Conservation (phyloP, 1,284 basidiomycete species). For the Leccinum insolens region DNA sequence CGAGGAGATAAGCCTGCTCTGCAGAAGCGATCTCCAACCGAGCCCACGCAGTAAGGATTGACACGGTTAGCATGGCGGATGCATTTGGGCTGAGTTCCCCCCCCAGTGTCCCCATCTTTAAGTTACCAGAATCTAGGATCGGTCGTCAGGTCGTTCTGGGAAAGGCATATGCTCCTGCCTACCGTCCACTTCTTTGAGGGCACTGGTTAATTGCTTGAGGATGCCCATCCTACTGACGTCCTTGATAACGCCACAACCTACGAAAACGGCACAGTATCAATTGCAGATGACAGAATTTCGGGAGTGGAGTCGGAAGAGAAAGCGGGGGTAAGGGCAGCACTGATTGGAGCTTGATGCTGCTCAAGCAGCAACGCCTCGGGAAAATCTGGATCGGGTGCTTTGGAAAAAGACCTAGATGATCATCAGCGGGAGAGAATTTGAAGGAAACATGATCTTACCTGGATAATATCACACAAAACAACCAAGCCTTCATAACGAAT, state of each 20-base stretch:
- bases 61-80: constrained; percentile 92
- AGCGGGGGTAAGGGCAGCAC: constrained; percentile 96
- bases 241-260: constrained; percentile 94
- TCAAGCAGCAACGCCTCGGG: constrained; percentile 91
- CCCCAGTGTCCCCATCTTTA: constrained; percentile 85
- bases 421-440: constrained; percentile 12
- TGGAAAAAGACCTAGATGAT: constrained; percentile 75
- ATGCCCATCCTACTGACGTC: constrained; percentile 94
- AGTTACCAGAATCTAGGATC: constrained; percentile 73
- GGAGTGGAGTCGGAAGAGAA: constrained; percentile 95
- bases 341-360: constrained; percentile 98
- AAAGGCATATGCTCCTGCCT: constrained; percentile 5
- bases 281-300: constrained; percentile 90
- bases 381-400: constrained; percentile 91
- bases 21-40: constrained; percentile 84
- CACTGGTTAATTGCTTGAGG: constrained; percentile 84
- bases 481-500: constrained; percentile 93
- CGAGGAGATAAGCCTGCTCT: constrained; percentile 75
- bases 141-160: constrained; percentile 14
- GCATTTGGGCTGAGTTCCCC: constrained; percentile 89
- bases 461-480: constrained; percentile 90
- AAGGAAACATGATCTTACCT: constrained; percentile 51
- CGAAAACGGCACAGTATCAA: constrained; percentile 88
- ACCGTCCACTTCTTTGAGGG: constrained; percentile 92
- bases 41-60: constrained; percentile 95